Evolutionary conservation across 345 rosid genomes (phyloP), one percentile per base, ranked within the genome.

Genomic region (Citrus medica): DNA sequence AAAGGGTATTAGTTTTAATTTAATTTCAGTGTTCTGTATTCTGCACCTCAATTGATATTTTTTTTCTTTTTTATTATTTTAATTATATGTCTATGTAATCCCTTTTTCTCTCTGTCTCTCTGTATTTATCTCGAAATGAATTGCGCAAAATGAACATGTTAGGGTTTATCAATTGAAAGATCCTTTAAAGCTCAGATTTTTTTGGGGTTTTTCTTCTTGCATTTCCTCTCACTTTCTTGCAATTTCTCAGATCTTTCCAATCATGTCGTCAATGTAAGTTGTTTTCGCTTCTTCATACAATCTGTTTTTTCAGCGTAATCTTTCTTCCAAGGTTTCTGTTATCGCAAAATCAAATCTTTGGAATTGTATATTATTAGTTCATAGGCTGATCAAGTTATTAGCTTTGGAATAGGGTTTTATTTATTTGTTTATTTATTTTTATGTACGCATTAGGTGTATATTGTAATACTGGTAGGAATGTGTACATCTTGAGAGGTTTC

Each of bases 131-230:
- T 53, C 37, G 35, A 62, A 74, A 76, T 79, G 82, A 63, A 69
- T 83, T 79, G 70, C 79, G 62, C 75, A 60, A 67, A 80, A 71
- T 70, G 77, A 80, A 67, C 81, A 75, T 69, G 53, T 40, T 79
- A 65, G 92, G 90, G 85, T 83, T 85, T 85, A 77, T 79, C 82
- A 76, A 73, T 63, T 37, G 53, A 38, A 32, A 37, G 60, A 69
- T 67, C 67, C 59, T 68, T 35, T 51, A n/a, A 55, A 76, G 76
- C 38, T 78, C 72, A 40, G 68, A n/a, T 74, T 76, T 74, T 76
- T 73, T 61, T 69, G 9, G 69, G 60, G 33, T 63, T 63, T 71
- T 53, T 17, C 59, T 32, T 22, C 58, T 76, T 27, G 76, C 76
- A 38, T 7, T 79, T 27, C 59, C 66, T 76, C 53, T 61, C 17